These are phyloP conservation scores for Agaricus subrufescens DNA, from an alignment of 768 basidiomycete species.

Conservation along the genomic window DNA sequence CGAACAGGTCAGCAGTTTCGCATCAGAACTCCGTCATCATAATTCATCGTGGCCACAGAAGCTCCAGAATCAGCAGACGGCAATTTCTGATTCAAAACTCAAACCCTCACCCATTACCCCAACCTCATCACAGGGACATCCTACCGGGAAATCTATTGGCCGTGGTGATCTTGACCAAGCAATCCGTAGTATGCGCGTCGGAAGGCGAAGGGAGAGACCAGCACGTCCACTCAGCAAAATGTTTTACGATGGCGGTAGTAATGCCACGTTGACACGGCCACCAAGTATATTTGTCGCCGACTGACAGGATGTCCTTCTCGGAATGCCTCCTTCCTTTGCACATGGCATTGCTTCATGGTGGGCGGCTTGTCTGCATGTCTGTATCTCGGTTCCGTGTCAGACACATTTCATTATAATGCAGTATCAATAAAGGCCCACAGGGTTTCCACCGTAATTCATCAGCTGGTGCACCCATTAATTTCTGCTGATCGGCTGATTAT, in stretches of 20 bases:
- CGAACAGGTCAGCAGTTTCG: slow-evolving; percentile 13
- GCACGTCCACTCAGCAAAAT: slow-evolving; percentile 70
- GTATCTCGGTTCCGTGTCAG: too few relatives aligned
- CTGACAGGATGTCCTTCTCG: not conserved
- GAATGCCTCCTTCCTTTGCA: not conserved
- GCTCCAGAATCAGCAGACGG: slow-evolving; percentile 28
- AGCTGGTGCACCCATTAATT: too few relatives aligned
- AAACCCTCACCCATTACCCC: slow-evolving; percentile 17
- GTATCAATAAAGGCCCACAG: too few relatives aligned
- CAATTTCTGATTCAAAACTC: slow-evolving; percentile 20
- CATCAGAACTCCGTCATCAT: slow-evolving; percentile 8
- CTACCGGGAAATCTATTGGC: slow-evolving; percentile 52
- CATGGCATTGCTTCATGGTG: not conserved
- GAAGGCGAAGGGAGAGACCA: slow-evolving; percentile 47
- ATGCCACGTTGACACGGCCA: slow-evolving; percentile 15
- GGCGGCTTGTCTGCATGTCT: too few relatives aligned
- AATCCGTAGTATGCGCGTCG: slow-evolving; percentile 74
- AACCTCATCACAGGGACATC: slow-evolving; percentile 30
- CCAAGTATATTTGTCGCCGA: slow-evolving; percentile 27
- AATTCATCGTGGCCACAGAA: slow-evolving; percentile 27
- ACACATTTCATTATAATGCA: too few relatives aligned
- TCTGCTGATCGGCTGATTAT: too few relatives aligned
- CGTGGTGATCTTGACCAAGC: slow-evolving; percentile 83
- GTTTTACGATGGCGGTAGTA: slow-evolving; percentile 59
- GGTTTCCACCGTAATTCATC: too few relatives aligned